Evolutionary conservation across 352 stramenopile genomes (phyloP).

Genomic region (Phytopythium boreale): DNA sequence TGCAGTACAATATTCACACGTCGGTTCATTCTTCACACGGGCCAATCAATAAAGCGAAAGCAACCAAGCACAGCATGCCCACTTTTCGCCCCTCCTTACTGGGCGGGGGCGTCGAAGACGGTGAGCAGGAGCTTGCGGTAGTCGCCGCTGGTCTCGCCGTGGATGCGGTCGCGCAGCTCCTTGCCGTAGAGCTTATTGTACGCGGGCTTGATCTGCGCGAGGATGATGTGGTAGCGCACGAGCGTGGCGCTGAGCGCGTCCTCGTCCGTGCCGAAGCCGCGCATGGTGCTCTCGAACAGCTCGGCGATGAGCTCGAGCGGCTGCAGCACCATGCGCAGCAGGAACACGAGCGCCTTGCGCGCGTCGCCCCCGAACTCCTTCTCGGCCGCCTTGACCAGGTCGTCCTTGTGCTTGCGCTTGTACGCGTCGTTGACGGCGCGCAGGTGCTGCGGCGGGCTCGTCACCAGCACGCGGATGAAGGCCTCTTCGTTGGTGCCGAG

Average conservation of each 20-base stretch:
- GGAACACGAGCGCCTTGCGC: slow-evolving; percentile 52
- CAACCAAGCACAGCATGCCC: no score
- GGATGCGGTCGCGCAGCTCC: slow-evolving; percentile 77
- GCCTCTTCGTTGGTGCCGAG: slow-evolving; percentile 65
- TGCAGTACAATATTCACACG: no score
- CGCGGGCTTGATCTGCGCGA: slow-evolving; percentile 64
- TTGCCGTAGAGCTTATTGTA: slow-evolving; percentile 81
- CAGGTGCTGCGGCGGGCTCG: slow-evolving; percentile 52
- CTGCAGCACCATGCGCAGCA: slow-evolving; percentile 59
- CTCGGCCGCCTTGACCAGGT: slow-evolving; percentile 53
- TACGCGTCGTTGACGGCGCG: slow-evolving; percentile 55
- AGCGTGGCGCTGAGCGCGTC: slow-evolving; percentile 50
- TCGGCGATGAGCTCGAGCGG: slow-evolving; percentile 57
- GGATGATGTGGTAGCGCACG: slow-evolving; percentile 78
- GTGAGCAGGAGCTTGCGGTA: slow-evolving; percentile 65
- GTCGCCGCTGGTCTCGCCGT: slow-evolving; percentile 77
- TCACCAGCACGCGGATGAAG: slow-evolving; percentile 58
- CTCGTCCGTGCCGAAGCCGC: slow-evolving; percentile 72
- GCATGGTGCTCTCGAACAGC: slow-evolving; percentile 74
- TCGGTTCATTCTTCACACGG: no score
- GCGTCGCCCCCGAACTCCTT: slow-evolving; percentile 66
- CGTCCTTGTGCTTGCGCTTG: slow-evolving; percentile 62
- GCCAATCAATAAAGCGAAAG: no score
- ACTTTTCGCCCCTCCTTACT: slow-evolving; percentile 5
- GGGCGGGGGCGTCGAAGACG: slow-evolving; percentile 38